Base-by-base conservation (phyloP, 2,329 filamentous ascomycete species). In the Eutypella sp. region DNA sequence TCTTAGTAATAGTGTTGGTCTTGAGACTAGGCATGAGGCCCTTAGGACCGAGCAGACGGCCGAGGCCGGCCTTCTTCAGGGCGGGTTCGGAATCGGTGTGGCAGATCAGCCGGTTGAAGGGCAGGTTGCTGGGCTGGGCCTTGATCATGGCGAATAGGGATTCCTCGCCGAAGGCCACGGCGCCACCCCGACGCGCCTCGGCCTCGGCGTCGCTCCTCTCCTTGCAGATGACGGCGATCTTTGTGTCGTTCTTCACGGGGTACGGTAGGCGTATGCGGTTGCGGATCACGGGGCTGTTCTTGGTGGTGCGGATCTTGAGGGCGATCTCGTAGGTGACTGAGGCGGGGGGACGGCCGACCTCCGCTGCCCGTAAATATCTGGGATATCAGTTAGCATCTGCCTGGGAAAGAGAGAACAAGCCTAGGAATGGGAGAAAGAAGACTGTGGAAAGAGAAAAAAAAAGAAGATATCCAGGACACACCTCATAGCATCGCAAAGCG, bases 401-500 rank as follows among this genome's bases (percentile, higher is more conserved):
- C 42, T 53, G 49, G 46, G 46, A 43, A 44, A 23, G 20, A 37
- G 23, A 23, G 19, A 46, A 40, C 50, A 33, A 53, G 38, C 23
- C 13, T 41, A 25, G 16, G 40, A 15, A 11, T 22, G 16, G 29
- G 24, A 29, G 7, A 16, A 1, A 13, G 18, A 25, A 19, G 1
- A 62, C 75, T 47, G 10, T 5, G 18, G 13, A 19, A 5, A 20
- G 22, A 22, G 31, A 34, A 34, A 8, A 9, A 16, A 16, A 34
- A 15, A n/a, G n/a, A n/a, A n/a, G n/a, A 11, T 33, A 15, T 33
- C 11, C 5, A 5, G 5, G 5, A 33, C 20, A 24, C 70, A 89
- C 89, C 91, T 82, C 82, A 99, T 93, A 15, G 93, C 95, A 72
- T 99, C 93, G 55, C 89, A 86, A 25, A 99, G 75, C 1, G 89